Base-by-base conservation (phyloP, 1,284 basidiomycete genomes). In the Caloboletus firmus region DNA sequence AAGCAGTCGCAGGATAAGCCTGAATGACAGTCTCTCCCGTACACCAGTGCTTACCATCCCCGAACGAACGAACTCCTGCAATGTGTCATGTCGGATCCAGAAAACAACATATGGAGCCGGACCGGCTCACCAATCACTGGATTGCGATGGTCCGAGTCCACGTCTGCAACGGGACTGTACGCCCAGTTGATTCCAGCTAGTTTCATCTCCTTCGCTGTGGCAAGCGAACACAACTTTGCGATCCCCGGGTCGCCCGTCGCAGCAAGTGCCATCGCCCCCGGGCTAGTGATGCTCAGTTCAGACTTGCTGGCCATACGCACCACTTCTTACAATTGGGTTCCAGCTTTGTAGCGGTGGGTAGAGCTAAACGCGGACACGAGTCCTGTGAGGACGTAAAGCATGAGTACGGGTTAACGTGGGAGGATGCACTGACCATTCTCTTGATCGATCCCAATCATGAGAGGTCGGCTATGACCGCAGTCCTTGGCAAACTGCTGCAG, bases 221-320 rank as follows among this genome's bases (percentile, higher is more conserved):
- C 81, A 37, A 65, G 62, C 8, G 81, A 74, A 2, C 85, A 76
- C 13, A 74, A 51, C 45, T 77, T 73, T 4, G 81, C 79, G 0
- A 83, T 62, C 3, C 74, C 72, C 0, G 71, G 58, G 10, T 79
- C 79, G 1, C 76, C 77, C 0, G 82, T 79, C 4, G 83, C 81
- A 5, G 83, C 82, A 1, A 86, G 70, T 1, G 85, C 82, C 87
- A 89, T 89, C 2, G 86, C 85, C 0, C 86, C 86, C 10, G 87
- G 86, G 55, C 86, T 88, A 39, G 17, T 32, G 22, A n/a, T 45
- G 18, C 22, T 56, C 40, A 52, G 51, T 22, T 24, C 24, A 31
- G 41, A n/a, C 20, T 4, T 11, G 9, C n/a, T 34, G 24, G 34
- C 12, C 20, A 22, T 34, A 8, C 10, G 34, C 34, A 34, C 22